These are phyloP conservation scores for Orbilia ellipsospora DNA, from an alignment of 2,329 filamentous ascomycete genomes.

Conservation along the genomic window DNA sequence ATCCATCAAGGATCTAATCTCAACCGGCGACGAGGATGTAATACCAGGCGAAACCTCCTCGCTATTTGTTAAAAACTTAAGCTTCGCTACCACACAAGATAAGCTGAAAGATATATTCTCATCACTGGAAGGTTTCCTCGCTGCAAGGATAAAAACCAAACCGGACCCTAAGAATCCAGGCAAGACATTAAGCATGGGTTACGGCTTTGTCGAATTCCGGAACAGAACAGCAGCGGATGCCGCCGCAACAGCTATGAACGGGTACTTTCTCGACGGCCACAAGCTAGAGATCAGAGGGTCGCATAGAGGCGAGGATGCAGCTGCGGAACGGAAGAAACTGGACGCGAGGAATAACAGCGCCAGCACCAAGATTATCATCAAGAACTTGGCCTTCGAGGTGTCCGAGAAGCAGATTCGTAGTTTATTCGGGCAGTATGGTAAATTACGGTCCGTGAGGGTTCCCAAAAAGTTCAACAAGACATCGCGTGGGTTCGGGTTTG, in stretches of 20 bases:
- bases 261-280: slow-evolving; percentile 86
- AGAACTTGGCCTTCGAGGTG: slow-evolving; percentile 96
- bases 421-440: slow-evolving; percentile 77
- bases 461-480: slow-evolving; percentile 93
- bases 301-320: slow-evolving; percentile 86
- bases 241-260: slow-evolving; percentile 86
- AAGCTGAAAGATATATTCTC: slow-evolving; percentile 81
- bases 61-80: slow-evolving; percentile 91
- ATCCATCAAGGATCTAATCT: slow-evolving; percentile 46
- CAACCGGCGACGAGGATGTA: slow-evolving; percentile 58
- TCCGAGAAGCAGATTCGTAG: slow-evolving; percentile 87
- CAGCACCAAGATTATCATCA: slow-evolving; percentile 91
- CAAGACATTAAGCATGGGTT: slow-evolving; percentile 93
- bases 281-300: slow-evolving; percentile 85
- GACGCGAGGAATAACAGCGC: slow-evolving; percentile 84
- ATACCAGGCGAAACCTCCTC: slow-evolving; percentile 74
- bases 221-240: slow-evolving; percentile 80
- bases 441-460: slow-evolving; percentile 89
- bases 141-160: slow-evolving; percentile 91
- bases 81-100: slow-evolving; percentile 85
- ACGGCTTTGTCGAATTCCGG: slow-evolving; percentile 91
- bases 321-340: slow-evolving; percentile 83
- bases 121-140: slow-evolving; percentile 85
- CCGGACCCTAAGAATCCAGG: slow-evolving; percentile 89
- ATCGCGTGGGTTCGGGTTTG: slow-evolving; percentile 94